These are phyloP conservation scores for Zoysia matrella DNA, from an alignment of 202 grass and related monocot genomes.

Conservation along the genomic window DNA sequence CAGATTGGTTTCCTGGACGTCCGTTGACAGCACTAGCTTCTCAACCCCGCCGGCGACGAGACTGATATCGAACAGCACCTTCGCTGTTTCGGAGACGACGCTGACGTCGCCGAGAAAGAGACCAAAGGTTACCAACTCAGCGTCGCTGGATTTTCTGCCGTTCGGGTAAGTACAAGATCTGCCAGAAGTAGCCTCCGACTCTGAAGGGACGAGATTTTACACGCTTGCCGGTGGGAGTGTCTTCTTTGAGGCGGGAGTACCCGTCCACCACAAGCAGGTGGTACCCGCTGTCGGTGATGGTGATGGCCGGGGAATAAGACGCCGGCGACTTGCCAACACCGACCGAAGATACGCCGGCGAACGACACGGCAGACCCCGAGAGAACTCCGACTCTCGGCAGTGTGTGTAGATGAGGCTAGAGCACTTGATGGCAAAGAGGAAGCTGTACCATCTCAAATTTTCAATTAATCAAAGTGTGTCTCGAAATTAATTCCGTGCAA, in stretches of 20 bases:
- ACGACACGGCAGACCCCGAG: background rate
- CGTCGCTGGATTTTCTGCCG: background rate
- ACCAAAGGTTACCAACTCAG: background rate
- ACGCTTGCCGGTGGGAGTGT: background rate
- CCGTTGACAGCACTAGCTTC: background rate
- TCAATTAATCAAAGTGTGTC: too few relatives aligned
- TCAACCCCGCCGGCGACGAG: background rate
- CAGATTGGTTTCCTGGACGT: accelerated
- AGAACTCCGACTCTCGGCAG: too few relatives aligned
- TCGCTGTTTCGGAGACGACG: background rate
- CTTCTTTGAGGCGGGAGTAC: conserved; percentile 13
- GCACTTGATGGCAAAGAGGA: too few relatives aligned
- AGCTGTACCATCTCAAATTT: too few relatives aligned
- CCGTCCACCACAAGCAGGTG: conserved; percentile 1
- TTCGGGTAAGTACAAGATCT: too few relatives aligned
- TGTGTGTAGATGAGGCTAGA: too few relatives aligned
- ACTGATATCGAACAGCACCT: background rate
- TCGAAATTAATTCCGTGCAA: too few relatives aligned
- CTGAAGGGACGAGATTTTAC: too few relatives aligned
- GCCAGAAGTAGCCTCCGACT: too few relatives aligned
- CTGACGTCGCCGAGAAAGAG: background rate
- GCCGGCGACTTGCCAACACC: background rate
- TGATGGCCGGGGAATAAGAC: background rate
- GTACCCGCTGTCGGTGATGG: conserved; percentile 4
- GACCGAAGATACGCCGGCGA: background rate